Conservation (phyloP, 805 yeast species). For the Scheffersomyces stipitis region DNA sequence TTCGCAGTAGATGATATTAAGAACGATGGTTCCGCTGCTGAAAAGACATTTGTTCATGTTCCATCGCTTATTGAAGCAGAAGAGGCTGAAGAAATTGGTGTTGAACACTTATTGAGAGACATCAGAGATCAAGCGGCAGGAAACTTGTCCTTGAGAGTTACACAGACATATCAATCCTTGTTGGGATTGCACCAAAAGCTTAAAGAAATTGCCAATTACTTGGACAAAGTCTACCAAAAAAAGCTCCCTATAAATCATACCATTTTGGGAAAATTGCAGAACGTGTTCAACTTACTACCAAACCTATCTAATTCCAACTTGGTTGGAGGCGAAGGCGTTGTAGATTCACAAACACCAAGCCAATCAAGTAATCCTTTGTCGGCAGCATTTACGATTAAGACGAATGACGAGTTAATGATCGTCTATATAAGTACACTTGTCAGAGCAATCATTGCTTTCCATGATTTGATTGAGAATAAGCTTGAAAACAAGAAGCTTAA, state of each 20-base stretch:
- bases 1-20: constrained; percentile 92
- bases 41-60: constrained; percentile 87
- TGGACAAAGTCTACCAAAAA: constrained; percentile 68
- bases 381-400: constrained; percentile 84
- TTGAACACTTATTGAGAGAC: constrained; percentile 91
- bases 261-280: constrained; percentile 90
- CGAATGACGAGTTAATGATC: constrained; percentile 95
- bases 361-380: constrained; percentile 54
- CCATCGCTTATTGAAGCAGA: constrained; percentile 95
- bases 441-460: constrained; percentile 93
- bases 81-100: constrained; percentile 99
- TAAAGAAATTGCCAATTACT: constrained; percentile 71
- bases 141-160: constrained; percentile 77
- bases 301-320: constrained; percentile 48
- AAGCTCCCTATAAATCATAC: constrained; percentile 85
- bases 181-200: constrained; percentile 82
- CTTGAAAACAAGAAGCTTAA: constrained; percentile 61
- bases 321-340: constrained; percentile 9
- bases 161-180: constrained; percentile 85
- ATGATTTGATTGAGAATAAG: constrained; percentile 94
- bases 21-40: constrained; percentile 92
- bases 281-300: constrained; percentile 90
- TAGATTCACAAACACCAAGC: constrained; percentile 14
- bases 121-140: constrained; percentile 97
- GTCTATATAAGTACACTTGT: constrained; percentile 87